Base-by-base conservation (phyloP, 2,329 filamentous ascomycete species). In the Diaporthe amygdali region DNA sequence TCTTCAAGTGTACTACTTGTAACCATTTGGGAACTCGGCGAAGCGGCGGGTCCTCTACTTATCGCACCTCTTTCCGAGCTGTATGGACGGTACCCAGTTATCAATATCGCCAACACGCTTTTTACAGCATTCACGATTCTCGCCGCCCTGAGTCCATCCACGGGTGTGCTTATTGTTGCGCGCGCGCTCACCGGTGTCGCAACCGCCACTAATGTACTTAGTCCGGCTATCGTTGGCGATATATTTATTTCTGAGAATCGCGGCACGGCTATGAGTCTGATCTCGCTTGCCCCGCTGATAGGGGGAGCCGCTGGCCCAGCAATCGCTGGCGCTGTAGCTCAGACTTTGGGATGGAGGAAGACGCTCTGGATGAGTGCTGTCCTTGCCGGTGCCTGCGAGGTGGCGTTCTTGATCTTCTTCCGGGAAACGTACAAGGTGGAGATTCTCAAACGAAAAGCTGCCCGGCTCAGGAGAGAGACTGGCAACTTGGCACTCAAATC, bases 11-110 rank as follows among this genome's bases (percentile, higher is more conserved):
- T 88, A 47, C 82, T 95, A 54, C 89, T 94, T 68, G 90, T 94
- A 10, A 93, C 91, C 0, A 89, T 93, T 71, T 92, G 92, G 85
- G 88, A 94, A 72, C 85, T 93, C 0, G 91, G 92, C 72, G 89
- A 91, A 74, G 88, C 88, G 2, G 86, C 89, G 8, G 90, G 90
- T 0, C 90, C 90, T 1, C 79, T 88, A 1, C 79, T 91, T 39
- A 88, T 91, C 75, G 90, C 89, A 12, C 91, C 91, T 0, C 78
- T 92, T 6, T 90, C 87, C 8, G 91, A 93, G 78, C 80, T 89
- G 14, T 86, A 86, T 74, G 89, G 90, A 44, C 86, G 89, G 0
- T 84, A 86, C 70, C 82, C 84, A 5, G 84, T 91, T 64, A 83
- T 91, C 74, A 87, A 89, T 77, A 78, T 76, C 7, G 85, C 84